A percentile compares a stretch with the other conserved stretches of the same genome.
Conservation (phyloP, 2,329 filamentous ascomycete species). For the Diplodia corticola region DNA sequence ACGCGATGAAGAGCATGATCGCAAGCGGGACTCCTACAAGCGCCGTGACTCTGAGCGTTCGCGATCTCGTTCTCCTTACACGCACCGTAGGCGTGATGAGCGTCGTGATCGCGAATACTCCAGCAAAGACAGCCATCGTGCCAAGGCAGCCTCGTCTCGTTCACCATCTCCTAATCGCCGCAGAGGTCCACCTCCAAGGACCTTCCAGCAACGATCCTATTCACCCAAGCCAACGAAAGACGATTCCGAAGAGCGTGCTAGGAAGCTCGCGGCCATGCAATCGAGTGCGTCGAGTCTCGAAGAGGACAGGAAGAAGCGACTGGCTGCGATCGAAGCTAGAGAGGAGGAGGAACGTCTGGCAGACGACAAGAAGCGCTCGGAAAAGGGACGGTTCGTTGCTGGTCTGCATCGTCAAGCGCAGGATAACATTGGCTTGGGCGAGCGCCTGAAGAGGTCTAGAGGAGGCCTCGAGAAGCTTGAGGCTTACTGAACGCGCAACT, state of each 20-base stretch:
- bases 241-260: conserved; percentile 37
- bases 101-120: conserved; percentile 27
- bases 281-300: conserved; percentile 61
- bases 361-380: conserved; percentile 56
- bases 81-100: conserved; percentile 36
- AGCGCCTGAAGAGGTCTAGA: conserved; percentile 23
- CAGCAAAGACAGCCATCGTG: conserved; percentile 29
- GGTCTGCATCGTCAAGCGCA: conserved; percentile 32
- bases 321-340: conserved; percentile 65
- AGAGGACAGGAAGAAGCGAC: conserved; percentile 65
- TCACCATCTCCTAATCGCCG: conserved; percentile 29
- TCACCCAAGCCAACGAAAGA: conserved; percentile 25
- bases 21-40: conserved; percentile 2
- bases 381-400: conserved; percentile 39
- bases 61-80: conserved; percentile 14
- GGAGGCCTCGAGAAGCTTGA: conserved; percentile 22
- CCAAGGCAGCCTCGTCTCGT: conserved; percentile 25
- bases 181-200: neutral
- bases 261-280: conserved; percentile 44
- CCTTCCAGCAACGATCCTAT: conserved; percentile 2
- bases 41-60: neutral
- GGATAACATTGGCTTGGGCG: conserved; percentile 23
- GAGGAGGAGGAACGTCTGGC: conserved; percentile 66
- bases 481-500: conserved; percentile 1
- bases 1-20: conserved; percentile 5